These are phyloP conservation scores for Pichia cactophila DNA, from an alignment of 1,139 yeast genomes.

Conservation along the genomic window DNA sequence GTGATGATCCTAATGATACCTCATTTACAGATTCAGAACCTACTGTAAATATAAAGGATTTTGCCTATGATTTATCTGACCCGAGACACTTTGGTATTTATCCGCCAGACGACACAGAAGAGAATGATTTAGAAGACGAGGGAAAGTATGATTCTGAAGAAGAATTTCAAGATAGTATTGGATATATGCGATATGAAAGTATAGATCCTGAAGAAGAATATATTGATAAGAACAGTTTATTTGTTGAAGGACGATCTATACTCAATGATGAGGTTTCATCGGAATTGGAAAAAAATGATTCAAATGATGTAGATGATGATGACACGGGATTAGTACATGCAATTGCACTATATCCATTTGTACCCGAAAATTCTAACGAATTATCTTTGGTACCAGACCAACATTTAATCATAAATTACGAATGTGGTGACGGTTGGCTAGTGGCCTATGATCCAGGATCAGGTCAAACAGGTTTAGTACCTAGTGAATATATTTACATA, in stretches of 20 bases:
- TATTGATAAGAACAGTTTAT: background rate
- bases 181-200: background rate
- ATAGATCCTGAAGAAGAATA: background rate
- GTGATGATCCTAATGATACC: background rate
- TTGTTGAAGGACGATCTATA: background rate
- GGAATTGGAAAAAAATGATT: background rate
- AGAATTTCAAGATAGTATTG: background rate
- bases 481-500: slow-evolving; percentile 84
- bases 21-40: background rate
- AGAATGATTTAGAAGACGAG: slow-evolving; percentile 6
- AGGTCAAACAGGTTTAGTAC: slow-evolving; percentile 87
- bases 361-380: slow-evolving; percentile 92
- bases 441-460: slow-evolving; percentile 80
- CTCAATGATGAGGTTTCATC: background rate
- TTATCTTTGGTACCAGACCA: slow-evolving; percentile 76
- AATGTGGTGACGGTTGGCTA: slow-evolving; percentile 98
- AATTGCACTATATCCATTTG: slow-evolving; percentile 79
- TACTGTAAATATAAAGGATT: slow-evolving; percentile 52
- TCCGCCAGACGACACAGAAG: slow-evolving; percentile 11
- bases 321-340: slow-evolving; percentile 28
- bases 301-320: slow-evolving; percentile 10
- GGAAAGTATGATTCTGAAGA: slow-evolving; percentile 17
- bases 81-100: slow-evolving; percentile 58
- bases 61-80: slow-evolving; percentile 61
- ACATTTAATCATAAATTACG: slow-evolving; percentile 72